Conservation (phyloP, 305 asterid species). For the Coffea humblotiana region DNA sequence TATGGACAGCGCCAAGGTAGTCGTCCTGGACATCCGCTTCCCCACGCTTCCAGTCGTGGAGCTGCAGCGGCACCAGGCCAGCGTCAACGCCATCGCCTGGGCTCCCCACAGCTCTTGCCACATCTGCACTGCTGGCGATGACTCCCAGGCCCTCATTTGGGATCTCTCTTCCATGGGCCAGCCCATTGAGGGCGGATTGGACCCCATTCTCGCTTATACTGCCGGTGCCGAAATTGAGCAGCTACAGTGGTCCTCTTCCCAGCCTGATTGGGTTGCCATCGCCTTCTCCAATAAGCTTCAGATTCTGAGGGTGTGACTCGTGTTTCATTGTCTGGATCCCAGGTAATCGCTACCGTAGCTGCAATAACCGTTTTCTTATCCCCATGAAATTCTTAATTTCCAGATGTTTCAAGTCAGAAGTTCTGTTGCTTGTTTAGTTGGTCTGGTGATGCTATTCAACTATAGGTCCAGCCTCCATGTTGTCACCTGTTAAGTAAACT, state of each 20-base stretch:
- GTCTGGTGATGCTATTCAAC: not conserved
- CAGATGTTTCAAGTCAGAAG: not conserved
- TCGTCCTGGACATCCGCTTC: constrained; percentile 80
- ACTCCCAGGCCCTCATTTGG: constrained; percentile 92
- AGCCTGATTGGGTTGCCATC: constrained; percentile 97
- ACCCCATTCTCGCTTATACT: constrained; percentile 92
- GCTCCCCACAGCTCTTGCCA: constrained; percentile 98
- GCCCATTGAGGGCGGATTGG: constrained; percentile 92
- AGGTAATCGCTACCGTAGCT: not conserved
- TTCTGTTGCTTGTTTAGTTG: not conserved
- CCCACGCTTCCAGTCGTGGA: constrained; percentile 91
- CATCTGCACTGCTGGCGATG: constrained; percentile 93
- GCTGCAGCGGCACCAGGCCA: constrained; percentile 88
- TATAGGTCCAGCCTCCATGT: not conserved
- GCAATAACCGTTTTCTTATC: not conserved
- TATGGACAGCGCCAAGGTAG: constrained; percentile 86
- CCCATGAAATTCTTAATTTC: not conserved
- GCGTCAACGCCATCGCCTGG: constrained; percentile 93
- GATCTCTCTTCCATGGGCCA: constrained; percentile 91
- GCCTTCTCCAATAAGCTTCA: constrained; percentile 94
- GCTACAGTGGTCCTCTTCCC: constrained; percentile 96
- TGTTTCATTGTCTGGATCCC: not conserved
- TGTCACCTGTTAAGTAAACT: not conserved
- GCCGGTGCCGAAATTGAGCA: constrained; percentile 96
- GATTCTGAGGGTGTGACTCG: constrained; percentile 82